Evolutionary conservation across 192 early-diverging fungal species (phyloP).

Genomic region (Backusella tarrabulga): DNA sequence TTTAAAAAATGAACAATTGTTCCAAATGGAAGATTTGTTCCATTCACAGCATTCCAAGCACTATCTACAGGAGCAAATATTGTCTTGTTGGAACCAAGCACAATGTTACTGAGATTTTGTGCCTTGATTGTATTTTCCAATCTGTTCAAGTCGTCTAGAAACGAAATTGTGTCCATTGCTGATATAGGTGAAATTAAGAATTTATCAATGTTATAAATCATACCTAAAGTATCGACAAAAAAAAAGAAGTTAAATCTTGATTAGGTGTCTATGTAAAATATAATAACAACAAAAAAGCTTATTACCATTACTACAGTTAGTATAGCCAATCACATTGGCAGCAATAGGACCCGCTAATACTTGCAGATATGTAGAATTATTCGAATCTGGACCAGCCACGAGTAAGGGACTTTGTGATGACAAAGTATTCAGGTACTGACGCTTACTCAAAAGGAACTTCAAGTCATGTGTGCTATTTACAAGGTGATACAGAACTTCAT

Average conservation of each 20-base stretch:
- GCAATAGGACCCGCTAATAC: not conserved
- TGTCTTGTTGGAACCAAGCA: slow-evolving; percentile 1
- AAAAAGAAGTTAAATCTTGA: not conserved
- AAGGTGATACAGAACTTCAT: not conserved
- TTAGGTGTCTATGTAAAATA: not conserved
- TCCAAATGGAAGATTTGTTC: slow-evolving; percentile 1
- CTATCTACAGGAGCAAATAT: slow-evolving; percentile 15
- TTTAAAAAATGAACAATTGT: slow-evolving; percentile 16
- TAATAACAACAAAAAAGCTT: not conserved
- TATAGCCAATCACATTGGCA: slow-evolving; percentile 8
- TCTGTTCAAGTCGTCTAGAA: not conserved
- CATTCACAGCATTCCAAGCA: slow-evolving; percentile 4
- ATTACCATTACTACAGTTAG: slow-evolving; percentile 1
- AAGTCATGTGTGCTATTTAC: not conserved
- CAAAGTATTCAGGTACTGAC: not conserved
- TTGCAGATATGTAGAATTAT: not conserved
- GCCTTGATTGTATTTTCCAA: slow-evolving; percentile 6
- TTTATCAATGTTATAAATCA: not conserved
- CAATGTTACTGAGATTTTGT: slow-evolving; percentile 4
- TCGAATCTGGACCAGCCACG: not conserved
- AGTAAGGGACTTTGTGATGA: slow-evolving; percentile 4
- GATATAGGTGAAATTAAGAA: not conserved
- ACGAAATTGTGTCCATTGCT: not conserved
- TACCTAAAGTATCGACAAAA: not conserved
- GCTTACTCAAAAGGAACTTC: slow-evolving; percentile 1